Base-by-base conservation (phyloP, 2,329 filamentous ascomycete species). In the Alternaria longipes region DNA sequence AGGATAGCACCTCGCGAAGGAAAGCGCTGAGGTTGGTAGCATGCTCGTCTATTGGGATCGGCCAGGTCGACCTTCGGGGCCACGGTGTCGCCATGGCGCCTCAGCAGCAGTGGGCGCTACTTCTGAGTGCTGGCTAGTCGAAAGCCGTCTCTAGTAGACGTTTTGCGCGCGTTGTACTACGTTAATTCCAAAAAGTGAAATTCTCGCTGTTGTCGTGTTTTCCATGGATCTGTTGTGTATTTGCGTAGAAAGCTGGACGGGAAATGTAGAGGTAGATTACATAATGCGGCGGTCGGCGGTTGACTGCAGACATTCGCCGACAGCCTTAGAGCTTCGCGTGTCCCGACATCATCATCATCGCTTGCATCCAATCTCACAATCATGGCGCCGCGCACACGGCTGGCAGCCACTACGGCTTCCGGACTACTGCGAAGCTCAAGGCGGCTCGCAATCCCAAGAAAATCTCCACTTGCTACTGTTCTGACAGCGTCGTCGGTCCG, bases 301-400 rank as follows among this genome's bases (percentile, higher is more conserved):
- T 65, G 64, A 22, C n/a, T 42, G 42, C 56, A 61, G 51, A 49
- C 55, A 47, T 59, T 49, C 46, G 54, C 68, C 66, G 67, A 68
- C 51, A 16, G 34, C 14, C 8, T 34, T 38, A 55, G 63, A 68
- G 68, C 69, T 66, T 60, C 60, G 63, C 63, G 68, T 66, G 49
- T 60, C 55, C 58, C 58, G 59, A 67, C 66, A 66, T 64, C 64
- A 68, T 55, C 47, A 58, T 56, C 47, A 58, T 56, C 62, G 56
- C 55, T 63, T 50, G 60, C 64, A 63, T 52, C 62, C 59, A 66
- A 63, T 41, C 50, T 56, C 67, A 65, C 56, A 50, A 78, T 76
- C 73, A 78, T 78, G 76, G 74, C 76, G 63, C 75, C 75, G 65
- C 72, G 66, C 68, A 75, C 69, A 63, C 69, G 74, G 56, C 66